phyloP scores from a whole-genome alignment of 208 protist species.

The Leishmania tarentolae region DNA sequence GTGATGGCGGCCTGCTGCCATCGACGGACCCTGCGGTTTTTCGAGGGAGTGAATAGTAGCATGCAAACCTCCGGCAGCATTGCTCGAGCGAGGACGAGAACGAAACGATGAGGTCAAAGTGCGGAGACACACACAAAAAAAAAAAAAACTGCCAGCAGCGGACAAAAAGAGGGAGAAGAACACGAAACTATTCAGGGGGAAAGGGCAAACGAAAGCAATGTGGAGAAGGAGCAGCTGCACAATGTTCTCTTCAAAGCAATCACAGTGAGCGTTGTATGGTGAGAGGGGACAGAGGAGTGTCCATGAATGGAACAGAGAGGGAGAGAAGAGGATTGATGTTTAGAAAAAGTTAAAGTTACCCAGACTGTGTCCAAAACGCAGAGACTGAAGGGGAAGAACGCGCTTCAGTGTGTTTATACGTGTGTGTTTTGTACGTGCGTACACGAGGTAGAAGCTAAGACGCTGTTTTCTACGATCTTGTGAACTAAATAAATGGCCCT shows the following conservation, averaged over 20 bases:
- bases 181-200: not conserved
- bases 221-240: not conserved
- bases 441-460: not conserved
- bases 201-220: not conserved
- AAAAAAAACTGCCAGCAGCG: not conserved
- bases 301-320: not conserved
- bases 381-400: not conserved
- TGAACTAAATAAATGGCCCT: not conserved
- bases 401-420: not conserved
- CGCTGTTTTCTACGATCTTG: not conserved
- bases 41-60: constrained; percentile 28
- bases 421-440: not conserved
- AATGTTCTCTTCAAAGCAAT: not conserved
- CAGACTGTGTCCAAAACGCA: not conserved
- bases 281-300: too few relatives aligned
- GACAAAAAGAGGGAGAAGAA: not conserved
- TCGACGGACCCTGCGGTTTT: constrained; percentile 21
- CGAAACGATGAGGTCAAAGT: not conserved
- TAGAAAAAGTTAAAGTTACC: not conserved
- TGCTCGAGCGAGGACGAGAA: not conserved
- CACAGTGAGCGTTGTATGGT: not conserved
- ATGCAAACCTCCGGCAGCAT: constrained; percentile 12
- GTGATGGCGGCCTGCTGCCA: constrained; percentile 23
- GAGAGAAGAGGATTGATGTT: not conserved
- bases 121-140: not conserved